Evolutionary conservation across 352 stramenopile species (phyloP), one percentile per base, ranked within the genome.

Genomic region (Globisporangium recalcitrans): DNA sequence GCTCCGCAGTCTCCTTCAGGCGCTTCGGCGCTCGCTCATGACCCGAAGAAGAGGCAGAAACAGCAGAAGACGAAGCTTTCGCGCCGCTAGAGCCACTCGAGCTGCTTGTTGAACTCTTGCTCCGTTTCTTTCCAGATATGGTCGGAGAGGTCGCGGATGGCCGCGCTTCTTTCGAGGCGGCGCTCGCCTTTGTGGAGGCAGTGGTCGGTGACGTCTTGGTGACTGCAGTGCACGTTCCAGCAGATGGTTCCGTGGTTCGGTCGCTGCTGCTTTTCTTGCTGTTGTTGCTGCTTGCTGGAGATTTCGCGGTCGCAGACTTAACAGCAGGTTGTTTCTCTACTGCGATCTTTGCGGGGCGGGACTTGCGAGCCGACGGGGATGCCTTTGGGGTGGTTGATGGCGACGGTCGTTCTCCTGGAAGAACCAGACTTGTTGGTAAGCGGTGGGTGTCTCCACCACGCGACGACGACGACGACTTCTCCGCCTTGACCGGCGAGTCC

Each of bases 121-220:
- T 65, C 8, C 58, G 58, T 56, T 62, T 66, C 52, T 57, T 66
- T 36, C 34, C 32, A 52, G 61, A 44, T 26, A 52, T n/a, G 19
- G 42, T 54, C 42, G 27, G 26, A 22, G 21, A 19, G 10, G 42
- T 27, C 29, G 26, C 14, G 21, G 16, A 10, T 46, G 14, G 38
- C 9, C 16, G 2, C 34, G 27, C 16, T 16, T 21, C 38, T 46
- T 46, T 46, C 38, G 38, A 21, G 38, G 6, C 16, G 19, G 16
- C 38, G 38, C 38, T 46, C 38, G 27, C 34, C 27, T 38, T 55
- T 26, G 22, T 16, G 34, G 21, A 24, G 8, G 21, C 49, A 6
- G 34, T 36, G 22, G 27, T 11, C n/a, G 40, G 27, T 9, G 57
- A n/a, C 19, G n/a, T 31, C 31, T 59, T 54, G 1, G 40, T 32